Evolutionary conservation across 2,329 filamentous ascomycete species (phyloP), one percentile per base, ranked within the genome.

Genomic region (Xylariaceae sp.): DNA sequence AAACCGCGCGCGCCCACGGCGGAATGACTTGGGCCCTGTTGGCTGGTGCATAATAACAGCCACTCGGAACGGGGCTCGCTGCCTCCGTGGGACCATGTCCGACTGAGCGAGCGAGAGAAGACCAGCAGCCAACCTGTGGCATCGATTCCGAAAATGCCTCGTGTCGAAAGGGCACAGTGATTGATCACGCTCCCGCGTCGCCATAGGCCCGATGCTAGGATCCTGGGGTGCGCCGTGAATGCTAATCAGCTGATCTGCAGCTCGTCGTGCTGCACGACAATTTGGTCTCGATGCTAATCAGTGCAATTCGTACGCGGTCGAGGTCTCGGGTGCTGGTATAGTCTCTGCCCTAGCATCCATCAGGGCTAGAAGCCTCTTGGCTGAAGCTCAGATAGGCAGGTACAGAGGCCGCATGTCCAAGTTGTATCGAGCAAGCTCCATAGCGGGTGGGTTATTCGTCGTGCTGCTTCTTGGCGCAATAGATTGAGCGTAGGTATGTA

Each of bases 171-270:
- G 56, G 11, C 11, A 50, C 51, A 56, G 42, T 57, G 51, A 63
- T 61, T 57, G 35, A 58, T 51, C 48, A 50, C 50, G 53, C 58
- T 55, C 61, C 58, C 56, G 55, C 59, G 37, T 59, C 44, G 35
- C 37, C 52, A 51, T 47, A 39, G 23, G 55, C 54, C 51, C 37
- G 54, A 56, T 57, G 49, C 51, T 57, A 39, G 53, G 56, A 63
- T 62, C 57, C 62, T 62, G 59, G 62, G 59, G 57, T 62, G 59
- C 59, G 54, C 62, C 59, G 57, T 56, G 37, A 59, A 50, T 53
- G 45, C 49, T 58, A 48, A 59, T 63, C 62, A 63, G 59, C 62
- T 63, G 59, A 63, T 63, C 56, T 63, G 59, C 61, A 62, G 61
- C 56, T 63, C 61, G 59, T 59, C 49, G 62, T 58, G 60, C 59